phyloP scores from a whole-genome alignment of 345 rosid species.

The Camelina neglecta region DNA sequence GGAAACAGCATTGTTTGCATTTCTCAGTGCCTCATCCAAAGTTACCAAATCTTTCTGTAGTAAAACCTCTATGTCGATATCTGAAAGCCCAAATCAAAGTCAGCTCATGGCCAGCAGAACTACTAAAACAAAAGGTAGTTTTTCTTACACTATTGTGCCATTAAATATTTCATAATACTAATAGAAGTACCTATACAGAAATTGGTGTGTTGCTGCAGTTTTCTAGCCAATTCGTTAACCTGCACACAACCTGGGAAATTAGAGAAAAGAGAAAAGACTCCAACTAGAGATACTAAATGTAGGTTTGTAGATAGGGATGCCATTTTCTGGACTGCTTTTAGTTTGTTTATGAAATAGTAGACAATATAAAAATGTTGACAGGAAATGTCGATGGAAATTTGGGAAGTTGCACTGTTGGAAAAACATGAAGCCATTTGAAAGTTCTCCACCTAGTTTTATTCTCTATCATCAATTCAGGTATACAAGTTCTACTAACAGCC shows the following conservation, averaged over 20 bases:
- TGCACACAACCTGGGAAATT: conserved; percentile 47
- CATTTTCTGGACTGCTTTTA: background rate
- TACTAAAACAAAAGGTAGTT: conserved; percentile 21
- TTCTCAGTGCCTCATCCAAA: conserved; percentile 85
- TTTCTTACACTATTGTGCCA: background rate
- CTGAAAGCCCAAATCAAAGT: conserved; percentile 49
- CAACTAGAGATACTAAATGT: conserved; percentile 8
- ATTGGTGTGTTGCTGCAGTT: conserved; percentile 63
- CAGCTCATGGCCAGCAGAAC: conserved; percentile 35
- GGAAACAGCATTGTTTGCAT: conserved; percentile 83
- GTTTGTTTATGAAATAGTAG: conserved; percentile 9
- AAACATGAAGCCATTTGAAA: background rate
- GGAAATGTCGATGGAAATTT: background rate
- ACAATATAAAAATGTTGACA: background rate
- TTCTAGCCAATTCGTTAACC: conserved; percentile 67
- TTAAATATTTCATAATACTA: conserved; percentile 1
- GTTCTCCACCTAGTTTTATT: background rate
- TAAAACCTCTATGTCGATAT: conserved; percentile 79
- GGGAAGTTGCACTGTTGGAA: background rate
- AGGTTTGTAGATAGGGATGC: background rate
- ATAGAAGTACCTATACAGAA: conserved; percentile 65
- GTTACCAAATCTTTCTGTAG: conserved; percentile 86
- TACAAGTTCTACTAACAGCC: background rate
- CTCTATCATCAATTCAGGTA: conserved; percentile 10
- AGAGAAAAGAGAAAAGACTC: conserved; percentile 18